Percentiles rank a stretch among this genome's conserved stretches.
Evolutionary conservation across 2,329 filamentous ascomycete species (phyloP).

Genomic region (Colletotrichum musae): DNA sequence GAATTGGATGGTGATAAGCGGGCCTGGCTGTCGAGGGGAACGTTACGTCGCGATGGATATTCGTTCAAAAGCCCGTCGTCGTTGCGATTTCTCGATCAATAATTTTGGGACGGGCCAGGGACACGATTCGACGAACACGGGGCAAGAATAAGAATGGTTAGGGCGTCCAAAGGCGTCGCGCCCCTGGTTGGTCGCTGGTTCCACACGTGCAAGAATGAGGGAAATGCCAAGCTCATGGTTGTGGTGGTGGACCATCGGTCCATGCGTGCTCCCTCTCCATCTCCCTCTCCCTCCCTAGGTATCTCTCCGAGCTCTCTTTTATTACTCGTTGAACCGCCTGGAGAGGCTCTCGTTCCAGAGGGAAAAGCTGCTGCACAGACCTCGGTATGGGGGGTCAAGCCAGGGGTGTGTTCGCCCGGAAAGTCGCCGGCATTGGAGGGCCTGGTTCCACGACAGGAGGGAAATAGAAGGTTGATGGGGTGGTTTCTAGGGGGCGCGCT

Average conservation of each 20-base stretch:
- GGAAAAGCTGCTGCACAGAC: conserved; percentile 12
- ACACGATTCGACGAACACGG: conserved; percentile 8
- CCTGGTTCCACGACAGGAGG: neutral
- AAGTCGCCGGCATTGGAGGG: neutral
- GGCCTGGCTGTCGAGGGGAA: neutral
- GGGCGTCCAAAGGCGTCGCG: too few relatives aligned
- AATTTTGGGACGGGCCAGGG: neutral
- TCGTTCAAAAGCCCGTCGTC: too few relatives aligned
- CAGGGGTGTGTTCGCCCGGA: conserved; percentile 5
- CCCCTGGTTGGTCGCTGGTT: neutral
- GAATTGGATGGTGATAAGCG: conserved; percentile 29
- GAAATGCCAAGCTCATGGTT: conserved; percentile 9
- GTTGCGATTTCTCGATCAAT: neutral
- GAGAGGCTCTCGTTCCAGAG: neutral
- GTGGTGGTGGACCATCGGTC: conserved; percentile 17
- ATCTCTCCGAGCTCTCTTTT: too few relatives aligned
- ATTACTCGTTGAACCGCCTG: neutral
- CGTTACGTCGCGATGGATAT: too few relatives aligned
- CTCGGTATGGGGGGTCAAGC: conserved; percentile 16
- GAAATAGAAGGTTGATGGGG: conserved; percentile 13
- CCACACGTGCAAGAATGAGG: conserved; percentile 11
- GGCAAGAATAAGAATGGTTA: neutral
- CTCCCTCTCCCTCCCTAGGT: neutral
- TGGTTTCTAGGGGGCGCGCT: neutral
- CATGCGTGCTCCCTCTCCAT: conserved; percentile 12